These are phyloP conservation scores for Phytophthora fragariae DNA, from an alignment of 352 stramenopile species.

Conservation along the genomic window DNA sequence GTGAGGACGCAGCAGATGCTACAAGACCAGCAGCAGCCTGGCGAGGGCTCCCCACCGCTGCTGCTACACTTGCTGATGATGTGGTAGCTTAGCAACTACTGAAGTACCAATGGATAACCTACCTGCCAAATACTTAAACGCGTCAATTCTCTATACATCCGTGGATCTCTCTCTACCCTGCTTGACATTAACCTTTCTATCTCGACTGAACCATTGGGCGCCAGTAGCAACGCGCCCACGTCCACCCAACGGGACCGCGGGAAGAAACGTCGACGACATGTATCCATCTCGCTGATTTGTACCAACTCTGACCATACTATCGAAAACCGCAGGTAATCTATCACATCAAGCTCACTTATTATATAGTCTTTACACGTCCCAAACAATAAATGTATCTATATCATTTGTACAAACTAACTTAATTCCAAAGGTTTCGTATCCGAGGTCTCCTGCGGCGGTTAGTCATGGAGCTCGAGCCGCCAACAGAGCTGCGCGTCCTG, in stretches of 20 bases:
- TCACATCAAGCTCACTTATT: not conserved
- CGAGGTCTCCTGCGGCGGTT: not conserved
- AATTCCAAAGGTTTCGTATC: not conserved
- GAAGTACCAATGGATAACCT: not conserved
- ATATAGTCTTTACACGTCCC: not conserved
- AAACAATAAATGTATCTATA: not conserved
- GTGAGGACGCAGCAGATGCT: not conserved
- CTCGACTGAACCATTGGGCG: not conserved
- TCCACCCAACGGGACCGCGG: not conserved
- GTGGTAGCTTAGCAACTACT: conserved; percentile 14
- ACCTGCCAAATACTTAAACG: no score
- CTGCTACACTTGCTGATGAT: conserved; percentile 31
- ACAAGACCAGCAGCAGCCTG: not conserved
- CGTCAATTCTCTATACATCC: no score
- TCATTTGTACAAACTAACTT: not conserved
- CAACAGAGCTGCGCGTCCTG: conserved; percentile 1
- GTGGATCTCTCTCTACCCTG: no score
- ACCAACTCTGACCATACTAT: not conserved
- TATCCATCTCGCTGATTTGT: not conserved
- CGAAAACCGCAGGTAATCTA: not conserved
- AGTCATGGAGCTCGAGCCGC: not conserved
- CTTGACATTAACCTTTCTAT: no score
- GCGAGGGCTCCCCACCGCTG: conserved; percentile 16
- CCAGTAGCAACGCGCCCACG: not conserved
- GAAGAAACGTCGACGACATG: not conserved